Base-by-base conservation (phyloP, 2,329 filamentous ascomycete genomes). In the Aspergillus sp. region DNA sequence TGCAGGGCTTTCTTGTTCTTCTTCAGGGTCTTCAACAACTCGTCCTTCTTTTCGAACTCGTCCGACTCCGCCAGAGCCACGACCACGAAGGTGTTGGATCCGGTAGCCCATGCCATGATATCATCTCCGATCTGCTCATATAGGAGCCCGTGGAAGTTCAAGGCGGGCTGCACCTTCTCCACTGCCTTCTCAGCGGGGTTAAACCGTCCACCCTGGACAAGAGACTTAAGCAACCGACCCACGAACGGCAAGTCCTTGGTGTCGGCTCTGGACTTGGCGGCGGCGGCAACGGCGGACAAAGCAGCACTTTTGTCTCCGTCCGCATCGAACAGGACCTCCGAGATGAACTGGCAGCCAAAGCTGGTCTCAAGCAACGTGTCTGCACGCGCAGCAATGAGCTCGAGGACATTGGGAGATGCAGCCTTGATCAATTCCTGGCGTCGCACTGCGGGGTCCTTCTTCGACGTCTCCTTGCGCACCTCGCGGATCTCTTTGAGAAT, bases 201-300 rank as follows among this genome's bases (percentile, higher is more conserved):
- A 72, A 90, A 99, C 59, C 87, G 88, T 26, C 96, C 95, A 47
- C 95, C 95, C 56, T 92, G 89, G 24, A 97, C 92, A 7, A 99
- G 84, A 0, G 90, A 90, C 80, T 96, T 97, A 69, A 98, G 84
- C 88, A 97, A 90, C 60, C 92, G 89, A 16, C 91, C 92, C 46
- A 87, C 90, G 26, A 80, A 82, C 9, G 89, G 86, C 3, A 84
- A 83, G 53, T 84, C 80, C n/a, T 89, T 86, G 57, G 90, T 76
- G 56, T 80, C 73, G 7, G 72, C 67, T 49, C 75, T 71, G 26
- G 73, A 75, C 55, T 81, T 78, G 16, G 76, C 77, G 18, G 74
- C 74, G 14, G 77, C 72, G 0, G 85, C 85, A 16, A 89, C 78
- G 12, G 92, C 90, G 53, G 85, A 75, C 50, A 96, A 81, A 2